Percentiles rank a stretch among this genome's conserved stretches.
Evolutionary conservation across 2,329 filamentous ascomycete species (phyloP).

Genomic region (Aspergillus sp.): DNA sequence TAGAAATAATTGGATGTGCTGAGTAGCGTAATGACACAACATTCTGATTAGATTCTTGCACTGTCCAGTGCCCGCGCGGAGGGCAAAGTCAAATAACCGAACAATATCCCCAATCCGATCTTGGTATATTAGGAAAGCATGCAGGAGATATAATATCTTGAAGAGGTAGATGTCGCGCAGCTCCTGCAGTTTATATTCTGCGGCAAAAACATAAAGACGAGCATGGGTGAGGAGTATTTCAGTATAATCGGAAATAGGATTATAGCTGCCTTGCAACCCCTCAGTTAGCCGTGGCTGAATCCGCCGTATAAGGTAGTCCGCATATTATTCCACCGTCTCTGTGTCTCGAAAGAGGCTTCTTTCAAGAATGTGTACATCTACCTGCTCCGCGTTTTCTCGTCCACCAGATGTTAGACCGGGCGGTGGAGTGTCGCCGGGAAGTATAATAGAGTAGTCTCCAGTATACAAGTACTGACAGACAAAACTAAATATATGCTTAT

Average conservation of each 20-base stretch:
- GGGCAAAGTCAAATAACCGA: too few relatives aligned
- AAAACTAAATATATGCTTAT: conserved; percentile 2
- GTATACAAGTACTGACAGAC: conserved; percentile 1
- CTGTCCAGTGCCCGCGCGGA: too few relatives aligned
- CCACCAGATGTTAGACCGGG: background rate
- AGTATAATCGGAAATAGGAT: background rate
- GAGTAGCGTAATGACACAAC: too few relatives aligned
- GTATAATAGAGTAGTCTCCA: background rate
- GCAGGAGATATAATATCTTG: too few relatives aligned
- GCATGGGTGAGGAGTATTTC: too few relatives aligned
- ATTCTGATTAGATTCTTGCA: too few relatives aligned
- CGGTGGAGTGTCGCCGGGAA: background rate
- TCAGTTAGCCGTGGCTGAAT: background rate
- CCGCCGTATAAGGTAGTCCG: background rate
- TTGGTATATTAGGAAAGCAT: too few relatives aligned
- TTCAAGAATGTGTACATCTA: background rate
- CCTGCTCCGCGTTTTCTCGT: background rate
- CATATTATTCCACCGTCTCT: background rate
- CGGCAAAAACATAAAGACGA: too few relatives aligned
- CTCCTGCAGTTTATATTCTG: too few relatives aligned
- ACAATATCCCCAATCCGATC: too few relatives aligned
- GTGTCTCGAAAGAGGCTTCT: background rate
- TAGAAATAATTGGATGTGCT: too few relatives aligned
- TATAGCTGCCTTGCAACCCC: background rate
- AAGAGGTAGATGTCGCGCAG: too few relatives aligned